These are phyloP conservation scores for Aureobasidium uvarum DNA, from an alignment of 2,329 filamentous ascomycete genomes.

Conservation along the genomic window DNA sequence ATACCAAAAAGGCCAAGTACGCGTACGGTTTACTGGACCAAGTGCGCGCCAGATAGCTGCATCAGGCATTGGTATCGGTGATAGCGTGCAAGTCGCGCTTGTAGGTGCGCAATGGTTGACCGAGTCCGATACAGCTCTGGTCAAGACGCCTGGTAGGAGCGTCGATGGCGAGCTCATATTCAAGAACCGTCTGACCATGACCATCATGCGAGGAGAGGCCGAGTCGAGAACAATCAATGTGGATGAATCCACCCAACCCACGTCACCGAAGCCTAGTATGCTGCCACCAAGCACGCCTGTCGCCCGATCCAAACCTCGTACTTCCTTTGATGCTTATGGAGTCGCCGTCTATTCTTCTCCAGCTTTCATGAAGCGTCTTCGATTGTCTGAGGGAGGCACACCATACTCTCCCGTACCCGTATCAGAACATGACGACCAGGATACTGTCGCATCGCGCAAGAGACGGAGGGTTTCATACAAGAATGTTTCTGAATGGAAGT, in stretches of 20 bases:
- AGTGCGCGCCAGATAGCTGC: constrained; percentile 68
- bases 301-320: constrained; percentile 26
- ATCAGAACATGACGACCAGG: constrained; percentile 62
- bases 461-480: constrained; percentile 68
- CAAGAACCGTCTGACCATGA: constrained; percentile 39
- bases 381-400: constrained; percentile 66
- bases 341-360: constrained; percentile 68
- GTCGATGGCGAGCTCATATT: constrained; percentile 59
- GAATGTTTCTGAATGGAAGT: constrained; percentile 69
- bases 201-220: constrained; percentile 34
- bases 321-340: constrained; percentile 21
- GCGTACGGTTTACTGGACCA: constrained; percentile 69
- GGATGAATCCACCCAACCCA: constrained; percentile 25
- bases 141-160: constrained; percentile 55
- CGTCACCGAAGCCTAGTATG: constrained; percentile 29
- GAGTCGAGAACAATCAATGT: constrained; percentile 14
- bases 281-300: constrained; percentile 29
- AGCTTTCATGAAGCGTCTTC: constrained; percentile 71
- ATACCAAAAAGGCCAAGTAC: constrained; percentile 73
- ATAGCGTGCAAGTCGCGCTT: constrained; percentile 68
- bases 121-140: constrained; percentile 53
- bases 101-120: constrained; percentile 65
- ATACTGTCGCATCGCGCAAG: constrained; percentile 64
- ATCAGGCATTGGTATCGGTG: constrained; percentile 71
- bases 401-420: constrained; percentile 67